Evolutionary conservation across 768 basidiomycete genomes (phyloP).

Genomic region (Leccinellum albellum): DNA sequence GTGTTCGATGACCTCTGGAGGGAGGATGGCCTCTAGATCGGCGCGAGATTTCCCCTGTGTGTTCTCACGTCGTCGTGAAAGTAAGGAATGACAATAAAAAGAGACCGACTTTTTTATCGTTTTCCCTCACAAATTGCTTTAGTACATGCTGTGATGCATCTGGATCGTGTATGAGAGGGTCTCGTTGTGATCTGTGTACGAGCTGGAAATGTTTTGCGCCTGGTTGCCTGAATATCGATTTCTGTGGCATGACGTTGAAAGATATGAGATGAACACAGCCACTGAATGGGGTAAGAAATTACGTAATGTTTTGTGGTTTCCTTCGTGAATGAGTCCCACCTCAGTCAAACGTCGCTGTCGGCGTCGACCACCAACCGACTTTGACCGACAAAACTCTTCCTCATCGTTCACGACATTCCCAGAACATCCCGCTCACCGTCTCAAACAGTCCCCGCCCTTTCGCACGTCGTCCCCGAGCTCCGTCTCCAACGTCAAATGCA

Average conservation of each 20-base stretch:
- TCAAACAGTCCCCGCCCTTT: neutral
- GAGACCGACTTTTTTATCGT: constrained; percentile 56
- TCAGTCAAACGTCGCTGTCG: constrained; percentile 18
- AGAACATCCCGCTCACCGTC: neutral
- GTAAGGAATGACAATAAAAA: neutral
- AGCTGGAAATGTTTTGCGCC: constrained; percentile 94
- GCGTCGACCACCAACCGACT: constrained; percentile 18
- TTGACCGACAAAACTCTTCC: constrained; percentile 5
- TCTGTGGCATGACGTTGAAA: constrained; percentile 53
- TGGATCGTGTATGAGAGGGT: constrained; percentile 92
- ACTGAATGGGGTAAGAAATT: constrained; percentile 11
- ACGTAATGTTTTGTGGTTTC: constrained; percentile 30
- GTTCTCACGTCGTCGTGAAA: constrained; percentile 15
- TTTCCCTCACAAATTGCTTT: constrained; percentile 73
- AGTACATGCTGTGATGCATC: constrained; percentile 88
- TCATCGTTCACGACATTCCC: neutral
- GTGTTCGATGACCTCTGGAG: constrained; percentile 45
- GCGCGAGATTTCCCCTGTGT: constrained; percentile 74
- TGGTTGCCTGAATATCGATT: constrained; percentile 87
- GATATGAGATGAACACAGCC: constrained; percentile 3
- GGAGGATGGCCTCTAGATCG: constrained; percentile 64
- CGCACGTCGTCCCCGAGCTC: neutral
- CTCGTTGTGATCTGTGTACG: constrained; percentile 92
- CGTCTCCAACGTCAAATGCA: constrained; percentile 43
- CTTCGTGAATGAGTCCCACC: constrained; percentile 17